These are phyloP conservation scores for Pseudozyma tsukubaensis DNA, from an alignment of 1,284 basidiomycete genomes.

Conservation along the genomic window DNA sequence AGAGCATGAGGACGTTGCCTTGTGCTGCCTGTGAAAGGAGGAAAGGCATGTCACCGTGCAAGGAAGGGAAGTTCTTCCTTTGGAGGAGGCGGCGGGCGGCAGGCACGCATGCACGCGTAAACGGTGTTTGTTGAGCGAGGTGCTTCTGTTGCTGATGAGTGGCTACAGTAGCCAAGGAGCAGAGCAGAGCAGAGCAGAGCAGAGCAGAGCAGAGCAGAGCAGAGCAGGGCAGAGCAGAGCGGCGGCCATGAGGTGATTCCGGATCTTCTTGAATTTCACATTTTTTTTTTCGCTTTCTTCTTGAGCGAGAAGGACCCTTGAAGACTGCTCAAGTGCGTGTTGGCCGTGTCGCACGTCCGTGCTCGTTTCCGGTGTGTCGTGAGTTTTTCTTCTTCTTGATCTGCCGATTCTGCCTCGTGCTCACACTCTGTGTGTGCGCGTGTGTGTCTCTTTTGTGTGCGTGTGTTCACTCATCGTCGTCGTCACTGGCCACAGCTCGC, in stretches of 20 bases:
- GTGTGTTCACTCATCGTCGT: too few relatives aligned
- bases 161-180: neutral
- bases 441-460: too few relatives aligned
- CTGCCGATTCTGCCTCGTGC: neutral
- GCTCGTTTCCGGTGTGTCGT: neutral
- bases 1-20: slow-evolving; percentile 1
- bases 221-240: too few relatives aligned
- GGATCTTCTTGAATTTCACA: slow-evolving; percentile 11
- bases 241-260: slow-evolving; percentile 26
- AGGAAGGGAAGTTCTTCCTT: neutral
- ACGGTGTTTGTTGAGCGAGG: neutral
- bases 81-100: neutral
- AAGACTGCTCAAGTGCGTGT: slow-evolving; percentile 20
- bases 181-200: too few relatives aligned
- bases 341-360: slow-evolving; percentile 20
- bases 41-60: slow-evolving; percentile 3
- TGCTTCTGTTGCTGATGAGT: slow-evolving; percentile 5
- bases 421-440: neutral
- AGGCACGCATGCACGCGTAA: neutral
- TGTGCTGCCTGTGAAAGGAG: slow-evolving; percentile 11
- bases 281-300: slow-evolving; percentile 11
- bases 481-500: neutral
- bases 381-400: slow-evolving; percentile 3
- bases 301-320: slow-evolving; percentile 8
- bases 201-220: too few relatives aligned